Evolutionary conservation across 1,284 basidiomycete species (phyloP).

Genomic region (Hymenochaete sp.): DNA sequence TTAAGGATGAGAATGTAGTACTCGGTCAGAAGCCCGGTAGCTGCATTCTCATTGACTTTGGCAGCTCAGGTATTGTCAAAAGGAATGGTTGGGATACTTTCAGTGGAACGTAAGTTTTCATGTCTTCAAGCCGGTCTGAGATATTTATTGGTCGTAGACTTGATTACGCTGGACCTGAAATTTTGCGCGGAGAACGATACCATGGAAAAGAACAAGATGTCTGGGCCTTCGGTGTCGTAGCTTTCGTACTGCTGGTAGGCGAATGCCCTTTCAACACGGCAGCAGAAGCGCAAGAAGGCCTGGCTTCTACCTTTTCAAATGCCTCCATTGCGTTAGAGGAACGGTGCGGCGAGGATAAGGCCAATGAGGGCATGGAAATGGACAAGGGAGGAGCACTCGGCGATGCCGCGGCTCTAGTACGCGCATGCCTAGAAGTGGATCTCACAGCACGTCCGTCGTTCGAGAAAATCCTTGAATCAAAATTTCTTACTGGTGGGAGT

Average conservation of each 20-base stretch:
- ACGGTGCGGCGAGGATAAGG: slow-evolving; percentile 62
- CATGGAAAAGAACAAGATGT: slow-evolving; percentile 95
- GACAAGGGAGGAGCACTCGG: slow-evolving; percentile 77
- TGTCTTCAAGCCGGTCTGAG: background rate
- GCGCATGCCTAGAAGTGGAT: slow-evolving; percentile 71
- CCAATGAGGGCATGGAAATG: slow-evolving; percentile 57
- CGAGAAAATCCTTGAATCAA: slow-evolving; percentile 66
- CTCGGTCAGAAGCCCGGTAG: slow-evolving; percentile 56
- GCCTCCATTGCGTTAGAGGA: slow-evolving; percentile 69
- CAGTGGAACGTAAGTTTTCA: slow-evolving; percentile 71
- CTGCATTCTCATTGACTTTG: slow-evolving; percentile 95
- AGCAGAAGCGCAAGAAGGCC: slow-evolving; percentile 73
- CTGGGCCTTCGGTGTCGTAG: slow-evolving; percentile 98
- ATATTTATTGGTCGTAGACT: slow-evolving; percentile 41
- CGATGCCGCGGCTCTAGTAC: slow-evolving; percentile 74
- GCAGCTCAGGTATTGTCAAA: slow-evolving; percentile 82
- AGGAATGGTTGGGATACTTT: slow-evolving; percentile 91
- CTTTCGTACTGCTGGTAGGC: slow-evolving; percentile 90
- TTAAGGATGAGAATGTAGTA: slow-evolving; percentile 98
- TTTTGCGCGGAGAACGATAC: slow-evolving; percentile 90
- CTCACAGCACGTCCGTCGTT: slow-evolving; percentile 71
- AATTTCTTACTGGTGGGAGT: slow-evolving; percentile 63
- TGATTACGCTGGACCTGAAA: slow-evolving; percentile 96
- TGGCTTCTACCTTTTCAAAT: slow-evolving; percentile 64
- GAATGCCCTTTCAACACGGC: slow-evolving; percentile 91